phyloP scores from a whole-genome alignment of 2,329 filamentous ascomycete species.

The Aaosphaeria pasadenensis region DNA sequence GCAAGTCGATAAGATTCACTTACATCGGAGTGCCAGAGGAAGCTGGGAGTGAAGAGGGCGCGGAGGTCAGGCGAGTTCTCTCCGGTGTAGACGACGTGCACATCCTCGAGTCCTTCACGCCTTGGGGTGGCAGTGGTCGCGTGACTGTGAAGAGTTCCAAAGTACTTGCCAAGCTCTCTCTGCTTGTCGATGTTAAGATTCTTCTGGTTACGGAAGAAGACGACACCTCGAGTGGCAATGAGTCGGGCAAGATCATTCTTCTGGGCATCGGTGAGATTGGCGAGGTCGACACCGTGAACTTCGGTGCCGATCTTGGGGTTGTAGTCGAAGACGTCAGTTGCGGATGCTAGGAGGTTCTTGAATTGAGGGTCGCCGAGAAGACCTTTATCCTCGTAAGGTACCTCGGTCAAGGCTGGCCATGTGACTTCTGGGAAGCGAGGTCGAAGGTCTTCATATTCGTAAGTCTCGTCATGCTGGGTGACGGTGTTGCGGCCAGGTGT shows the following conservation, averaged over 20 bases:
- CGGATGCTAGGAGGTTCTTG: slow-evolving; percentile 50
- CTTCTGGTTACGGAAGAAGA: slow-evolving; percentile 57
- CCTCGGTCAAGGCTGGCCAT: slow-evolving; percentile 50
- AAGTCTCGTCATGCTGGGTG: slow-evolving; percentile 44
- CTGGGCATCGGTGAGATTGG: slow-evolving; percentile 49
- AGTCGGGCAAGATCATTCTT: slow-evolving; percentile 55
- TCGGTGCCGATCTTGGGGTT: slow-evolving; percentile 57
- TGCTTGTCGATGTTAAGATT: slow-evolving; percentile 55
- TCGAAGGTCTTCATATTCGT: slow-evolving; percentile 52
- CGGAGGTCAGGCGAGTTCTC: slow-evolving; percentile 53
- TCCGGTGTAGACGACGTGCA: slow-evolving; percentile 56
- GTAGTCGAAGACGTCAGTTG: slow-evolving; percentile 56
- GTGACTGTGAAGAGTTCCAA: slow-evolving; percentile 54
- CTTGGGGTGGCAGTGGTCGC: slow-evolving; percentile 53
- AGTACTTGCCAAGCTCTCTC: slow-evolving; percentile 51
- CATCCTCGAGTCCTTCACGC: slow-evolving; percentile 51
- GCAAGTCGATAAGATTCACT: slow-evolving; percentile 10
- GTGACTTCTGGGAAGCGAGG: slow-evolving; percentile 53
- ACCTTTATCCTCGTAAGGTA: slow-evolving; percentile 54
- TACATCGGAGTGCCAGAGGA: slow-evolving; percentile 56
- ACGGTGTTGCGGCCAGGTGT: slow-evolving; percentile 48
- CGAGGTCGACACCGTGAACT: slow-evolving; percentile 50
- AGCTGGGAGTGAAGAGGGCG: slow-evolving; percentile 53
- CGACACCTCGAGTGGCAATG: slow-evolving; percentile 54
- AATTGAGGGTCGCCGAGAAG: slow-evolving; percentile 54